Conservation (phyloP, 768 basidiomycete genomes). For the Gloeostereum incarnatum region DNA sequence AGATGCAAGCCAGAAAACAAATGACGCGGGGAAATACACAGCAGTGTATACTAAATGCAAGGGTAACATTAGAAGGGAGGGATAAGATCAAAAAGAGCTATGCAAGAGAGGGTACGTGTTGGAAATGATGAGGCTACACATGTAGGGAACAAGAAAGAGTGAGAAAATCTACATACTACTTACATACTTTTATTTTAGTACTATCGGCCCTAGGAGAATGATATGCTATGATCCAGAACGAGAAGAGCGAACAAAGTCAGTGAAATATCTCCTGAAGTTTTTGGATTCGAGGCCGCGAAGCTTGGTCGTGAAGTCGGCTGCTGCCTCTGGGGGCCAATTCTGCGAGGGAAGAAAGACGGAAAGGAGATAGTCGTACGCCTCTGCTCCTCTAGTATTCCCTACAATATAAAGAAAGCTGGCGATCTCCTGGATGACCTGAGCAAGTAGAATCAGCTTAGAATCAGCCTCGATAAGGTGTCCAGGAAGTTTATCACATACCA, state of each 20-base stretch:
- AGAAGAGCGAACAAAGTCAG: slow-evolving; percentile 72
- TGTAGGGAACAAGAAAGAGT: too few species aligned
- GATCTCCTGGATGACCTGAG: slow-evolving; percentile 83
- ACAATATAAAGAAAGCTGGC: slow-evolving; percentile 77
- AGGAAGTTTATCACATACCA: slow-evolving; percentile 39
- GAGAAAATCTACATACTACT: too few species aligned
- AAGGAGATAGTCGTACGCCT: slow-evolving; percentile 76
- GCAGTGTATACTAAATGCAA: too few species aligned
- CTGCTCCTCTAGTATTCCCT: slow-evolving; percentile 66
- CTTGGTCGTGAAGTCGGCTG: slow-evolving; percentile 70
- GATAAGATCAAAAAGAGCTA: too few species aligned
- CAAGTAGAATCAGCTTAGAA: neutral
- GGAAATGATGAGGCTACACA: too few species aligned
- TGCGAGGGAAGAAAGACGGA: slow-evolving; percentile 80
- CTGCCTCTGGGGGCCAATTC: slow-evolving; percentile 74
- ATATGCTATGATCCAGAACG: slow-evolving; percentile 48
- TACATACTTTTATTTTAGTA: too few species aligned
- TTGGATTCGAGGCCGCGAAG: slow-evolving; percentile 68
- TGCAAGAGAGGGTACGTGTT: too few species aligned
- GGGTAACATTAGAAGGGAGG: too few species aligned
- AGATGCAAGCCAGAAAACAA: too few species aligned
- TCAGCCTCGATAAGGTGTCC: neutral
- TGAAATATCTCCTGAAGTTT: slow-evolving; percentile 78
- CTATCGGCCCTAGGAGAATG: too few species aligned
- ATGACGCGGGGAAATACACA: too few species aligned